Percentiles rank a stretch among this genome's conserved stretches.
These are phyloP conservation scores for Taphrina pruni DNA, from an alignment of 1,139 yeast species.

Conservation along the genomic window DNA sequence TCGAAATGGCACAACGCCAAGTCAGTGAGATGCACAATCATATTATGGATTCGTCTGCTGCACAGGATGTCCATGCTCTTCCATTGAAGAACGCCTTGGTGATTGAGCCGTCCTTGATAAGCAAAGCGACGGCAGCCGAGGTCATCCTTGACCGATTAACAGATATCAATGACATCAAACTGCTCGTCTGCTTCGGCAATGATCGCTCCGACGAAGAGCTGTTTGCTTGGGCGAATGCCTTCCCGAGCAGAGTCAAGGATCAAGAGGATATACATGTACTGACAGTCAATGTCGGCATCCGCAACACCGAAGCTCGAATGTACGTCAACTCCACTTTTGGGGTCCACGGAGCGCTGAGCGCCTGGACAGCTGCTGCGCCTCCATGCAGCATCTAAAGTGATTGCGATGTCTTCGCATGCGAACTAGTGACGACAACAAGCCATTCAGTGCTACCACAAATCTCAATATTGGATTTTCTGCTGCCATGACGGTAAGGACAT, in stretches of 20 bases:
- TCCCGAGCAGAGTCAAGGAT: not conserved
- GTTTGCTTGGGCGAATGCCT: slow-evolving; percentile 63
- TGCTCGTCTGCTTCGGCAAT: slow-evolving; percentile 51
- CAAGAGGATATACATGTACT: not conserved
- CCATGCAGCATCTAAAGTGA: too few relatives aligned
- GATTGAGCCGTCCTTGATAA: slow-evolving; percentile 60
- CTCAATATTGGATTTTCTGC: too few relatives aligned
- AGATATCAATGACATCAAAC: slow-evolving; percentile 24
- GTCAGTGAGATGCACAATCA: slow-evolving; percentile 88
- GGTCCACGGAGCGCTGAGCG: slow-evolving; percentile 23
- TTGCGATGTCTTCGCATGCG: too few relatives aligned
- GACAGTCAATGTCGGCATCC: slow-evolving; percentile 32
- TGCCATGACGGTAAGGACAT: too few relatives aligned
- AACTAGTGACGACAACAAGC: too few relatives aligned
- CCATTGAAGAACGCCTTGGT: slow-evolving; percentile 72
- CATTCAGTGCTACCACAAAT: too few relatives aligned
- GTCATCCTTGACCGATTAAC: slow-evolving; percentile 17
- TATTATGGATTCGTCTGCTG: slow-evolving; percentile 73
- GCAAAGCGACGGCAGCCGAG: slow-evolving; percentile 61
- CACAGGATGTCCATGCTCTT: slow-evolving; percentile 76
- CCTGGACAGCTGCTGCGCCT: slow-evolving; percentile 8
- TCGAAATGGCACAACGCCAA: slow-evolving; percentile 67
- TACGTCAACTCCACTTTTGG: slow-evolving; percentile 39
- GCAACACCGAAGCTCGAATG: slow-evolving; percentile 35
- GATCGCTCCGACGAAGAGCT: slow-evolving; percentile 67